phyloP scores from a whole-genome alignment of 116 monocot species.

The Cymodocea nodosa region DNA sequence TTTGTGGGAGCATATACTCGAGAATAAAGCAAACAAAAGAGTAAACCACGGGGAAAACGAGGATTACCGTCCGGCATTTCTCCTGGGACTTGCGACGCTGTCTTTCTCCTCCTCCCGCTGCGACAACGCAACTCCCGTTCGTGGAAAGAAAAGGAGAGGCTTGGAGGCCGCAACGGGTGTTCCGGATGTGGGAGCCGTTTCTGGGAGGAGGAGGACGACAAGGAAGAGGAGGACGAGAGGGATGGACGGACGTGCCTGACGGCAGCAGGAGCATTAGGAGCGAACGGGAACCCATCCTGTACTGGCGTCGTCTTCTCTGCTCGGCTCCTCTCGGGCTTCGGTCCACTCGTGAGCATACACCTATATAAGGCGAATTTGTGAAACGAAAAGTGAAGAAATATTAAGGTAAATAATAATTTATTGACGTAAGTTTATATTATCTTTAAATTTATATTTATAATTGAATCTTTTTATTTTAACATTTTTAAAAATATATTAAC shows the following conservation, averaged over 20 bases:
- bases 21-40: not conserved
- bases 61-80: not conserved
- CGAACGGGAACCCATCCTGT: slow-evolving; percentile 1
- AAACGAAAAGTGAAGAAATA: too few relatives aligned
- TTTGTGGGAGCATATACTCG: too few relatives aligned
- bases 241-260: not conserved
- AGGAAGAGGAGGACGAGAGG: not conserved
- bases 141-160: not conserved
- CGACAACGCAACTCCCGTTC: not conserved
- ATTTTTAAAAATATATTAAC: too few relatives aligned
- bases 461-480: too few relatives aligned
- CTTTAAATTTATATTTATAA: too few relatives aligned
- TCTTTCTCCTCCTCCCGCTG: too few relatives aligned
- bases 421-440: too few relatives aligned
- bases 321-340: too few relatives aligned
- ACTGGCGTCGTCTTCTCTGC: not conserved
- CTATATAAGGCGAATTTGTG: too few relatives aligned
- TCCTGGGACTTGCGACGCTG: too few relatives aligned
- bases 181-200: not conserved
- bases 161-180: not conserved
- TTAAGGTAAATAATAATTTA: too few relatives aligned
- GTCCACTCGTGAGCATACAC: too few relatives aligned
- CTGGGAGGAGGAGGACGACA: not conserved
- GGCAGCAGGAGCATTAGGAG: not conserved
- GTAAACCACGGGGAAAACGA: not conserved